Evolutionary conservation across 805 yeast species (phyloP).

Genomic region (Ogataea dorogensis): DNA sequence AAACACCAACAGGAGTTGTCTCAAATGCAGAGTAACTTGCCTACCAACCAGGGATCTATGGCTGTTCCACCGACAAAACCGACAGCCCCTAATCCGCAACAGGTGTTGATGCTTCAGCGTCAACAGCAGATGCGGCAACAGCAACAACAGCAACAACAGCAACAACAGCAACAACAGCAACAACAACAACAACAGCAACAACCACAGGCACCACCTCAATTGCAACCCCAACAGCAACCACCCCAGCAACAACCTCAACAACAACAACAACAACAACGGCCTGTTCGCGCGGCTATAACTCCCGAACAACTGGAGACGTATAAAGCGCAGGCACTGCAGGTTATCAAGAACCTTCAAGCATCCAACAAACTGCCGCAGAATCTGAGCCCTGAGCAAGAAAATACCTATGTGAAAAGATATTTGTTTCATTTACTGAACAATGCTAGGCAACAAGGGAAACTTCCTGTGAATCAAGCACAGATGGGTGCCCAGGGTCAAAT

Average conservation of each 20-base stretch:
- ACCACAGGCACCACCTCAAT: constrained; percentile 13
- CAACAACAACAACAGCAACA: constrained; percentile 21
- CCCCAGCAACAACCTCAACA: constrained; percentile 16
- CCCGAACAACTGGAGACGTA: constrained; percentile 31
- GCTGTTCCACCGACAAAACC: constrained; percentile 10
- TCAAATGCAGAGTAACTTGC: constrained; percentile 28
- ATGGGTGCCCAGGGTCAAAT: constrained; percentile 10
- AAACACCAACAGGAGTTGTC: constrained; percentile 33
- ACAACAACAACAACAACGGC: constrained; percentile 21
- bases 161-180: constrained; percentile 16
- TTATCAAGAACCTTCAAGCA: constrained; percentile 35
- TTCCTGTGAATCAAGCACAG: constrained; percentile 4
- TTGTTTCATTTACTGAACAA: constrained; percentile 29
- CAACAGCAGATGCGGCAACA: constrained; percentile 32
- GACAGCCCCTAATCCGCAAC: constrained; percentile 32
- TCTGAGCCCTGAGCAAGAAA: constrained; percentile 36
- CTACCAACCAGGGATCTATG: constrained; percentile 9
- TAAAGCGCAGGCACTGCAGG: constrained; percentile 36
- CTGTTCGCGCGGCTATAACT: constrained; percentile 16
- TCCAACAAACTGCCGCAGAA: constrained; percentile 33
- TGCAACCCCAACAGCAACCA: constrained; percentile 9
- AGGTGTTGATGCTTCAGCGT: constrained; percentile 33
- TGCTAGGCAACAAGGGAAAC: constrained; percentile 20
- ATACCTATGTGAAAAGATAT: constrained; percentile 34
- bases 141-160: constrained; percentile 34